phyloP scores from a whole-genome alignment of 2,329 filamentous ascomycete species.

The Aspergillus novofumigatus region DNA sequence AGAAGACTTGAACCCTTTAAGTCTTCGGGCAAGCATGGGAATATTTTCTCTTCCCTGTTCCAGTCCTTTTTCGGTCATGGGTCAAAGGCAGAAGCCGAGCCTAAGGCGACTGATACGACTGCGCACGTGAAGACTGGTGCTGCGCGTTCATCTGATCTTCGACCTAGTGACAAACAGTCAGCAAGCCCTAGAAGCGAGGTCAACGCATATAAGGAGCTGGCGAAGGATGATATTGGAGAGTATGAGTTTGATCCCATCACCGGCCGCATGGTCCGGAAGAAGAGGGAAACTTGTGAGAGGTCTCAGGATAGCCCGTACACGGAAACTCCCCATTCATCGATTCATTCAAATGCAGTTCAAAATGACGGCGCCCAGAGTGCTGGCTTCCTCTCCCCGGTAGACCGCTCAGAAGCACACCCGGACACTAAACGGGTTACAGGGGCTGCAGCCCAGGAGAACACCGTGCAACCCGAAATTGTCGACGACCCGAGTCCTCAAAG shows the following conservation, averaged over 20 bases:
- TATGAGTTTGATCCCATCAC: constrained; percentile 41
- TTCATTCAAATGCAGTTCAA: neutral
- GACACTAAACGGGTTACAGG: neutral
- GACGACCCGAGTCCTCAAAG: neutral
- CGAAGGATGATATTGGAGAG: neutral
- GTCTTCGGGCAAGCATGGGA: constrained; percentile 16
- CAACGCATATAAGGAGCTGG: neutral
- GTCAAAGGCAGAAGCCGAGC: neutral
- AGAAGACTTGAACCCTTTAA: constrained; percentile 25
- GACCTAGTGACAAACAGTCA: constrained; percentile 2
- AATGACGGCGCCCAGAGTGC: neutral
- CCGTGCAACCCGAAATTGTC: neutral
- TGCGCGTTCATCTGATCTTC: neutral
- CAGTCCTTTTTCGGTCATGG: constrained; percentile 24
- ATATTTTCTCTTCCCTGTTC: constrained; percentile 27
- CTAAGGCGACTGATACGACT: neutral
- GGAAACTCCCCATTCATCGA: neutral
- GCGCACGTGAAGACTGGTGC: neutral
- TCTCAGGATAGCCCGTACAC: neutral
- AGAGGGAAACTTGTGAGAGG: neutral
- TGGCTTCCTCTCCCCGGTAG: neutral
- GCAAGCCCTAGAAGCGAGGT: neutral
- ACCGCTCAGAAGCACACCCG: neutral
- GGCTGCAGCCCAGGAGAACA: neutral
- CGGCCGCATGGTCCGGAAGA: constrained; percentile 35